Conservation (phyloP, 768 basidiomycete genomes). For the Boletales sp. region DNA sequence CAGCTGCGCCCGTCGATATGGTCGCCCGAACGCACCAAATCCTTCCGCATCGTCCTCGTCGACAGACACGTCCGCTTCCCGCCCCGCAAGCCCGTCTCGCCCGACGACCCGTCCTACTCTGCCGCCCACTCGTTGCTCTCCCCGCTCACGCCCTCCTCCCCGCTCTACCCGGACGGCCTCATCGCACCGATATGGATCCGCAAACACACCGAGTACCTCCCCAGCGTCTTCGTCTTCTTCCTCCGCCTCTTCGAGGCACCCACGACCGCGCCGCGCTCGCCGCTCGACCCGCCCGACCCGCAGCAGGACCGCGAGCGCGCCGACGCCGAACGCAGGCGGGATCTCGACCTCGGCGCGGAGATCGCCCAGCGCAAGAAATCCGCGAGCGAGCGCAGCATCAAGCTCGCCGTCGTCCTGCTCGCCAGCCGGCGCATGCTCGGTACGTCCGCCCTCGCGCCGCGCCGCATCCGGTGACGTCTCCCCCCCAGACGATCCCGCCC, state of each 20-base stretch:
- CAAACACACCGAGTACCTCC: conserved; percentile 89
- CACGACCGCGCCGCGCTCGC: conserved; percentile 37
- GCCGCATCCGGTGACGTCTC: background rate
- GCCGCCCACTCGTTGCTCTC: conserved; percentile 88
- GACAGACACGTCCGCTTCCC: conserved; percentile 85
- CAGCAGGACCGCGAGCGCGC: conserved; percentile 56
- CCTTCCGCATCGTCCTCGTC: conserved; percentile 82
- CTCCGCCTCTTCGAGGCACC: conserved; percentile 74
- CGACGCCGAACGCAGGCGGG: conserved; percentile 67
- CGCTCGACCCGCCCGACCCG: conserved; percentile 50
- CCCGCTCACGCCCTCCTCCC: conserved; percentile 83
- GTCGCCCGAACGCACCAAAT: conserved; percentile 66
- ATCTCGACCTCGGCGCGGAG: conserved; percentile 75
- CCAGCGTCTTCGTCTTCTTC: conserved; percentile 92
- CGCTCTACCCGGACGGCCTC: conserved; percentile 90
- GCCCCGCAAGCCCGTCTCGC: conserved; percentile 67
- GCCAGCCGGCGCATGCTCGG: conserved; percentile 87
- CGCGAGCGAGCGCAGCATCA: conserved; percentile 83
- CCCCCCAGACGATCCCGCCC: conserved; percentile 68
- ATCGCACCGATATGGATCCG: conserved; percentile 98
- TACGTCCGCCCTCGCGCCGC: conserved; percentile 32
- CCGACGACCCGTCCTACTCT: conserved; percentile 55
- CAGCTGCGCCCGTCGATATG: conserved; percentile 67
- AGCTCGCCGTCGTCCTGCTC: conserved; percentile 90
- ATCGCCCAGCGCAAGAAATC: conserved; percentile 76